phyloP scores from a whole-genome alignment of 2,329 filamentous ascomycete species.

The Neospermospora avenae region DNA sequence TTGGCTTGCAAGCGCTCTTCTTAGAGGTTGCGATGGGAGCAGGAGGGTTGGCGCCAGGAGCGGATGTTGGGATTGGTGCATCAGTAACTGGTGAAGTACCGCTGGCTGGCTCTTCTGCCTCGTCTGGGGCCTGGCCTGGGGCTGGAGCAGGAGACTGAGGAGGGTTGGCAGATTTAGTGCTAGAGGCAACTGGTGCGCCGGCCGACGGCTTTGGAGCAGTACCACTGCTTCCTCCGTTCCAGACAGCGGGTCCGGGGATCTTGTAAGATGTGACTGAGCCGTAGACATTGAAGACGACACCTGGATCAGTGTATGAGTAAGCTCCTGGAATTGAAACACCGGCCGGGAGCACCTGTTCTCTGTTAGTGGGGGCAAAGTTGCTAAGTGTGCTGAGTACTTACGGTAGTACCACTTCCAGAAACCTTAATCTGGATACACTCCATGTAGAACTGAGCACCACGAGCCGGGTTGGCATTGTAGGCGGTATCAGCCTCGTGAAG shows the following conservation, averaged over 20 bases:
- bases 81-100: not conserved
- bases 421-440: conserved; percentile 43
- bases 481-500: conserved; percentile 40
- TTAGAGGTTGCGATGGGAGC: not conserved
- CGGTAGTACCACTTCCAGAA: conserved; percentile 27
- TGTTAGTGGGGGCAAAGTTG: not conserved
- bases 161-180: not conserved
- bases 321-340: conserved; percentile 24
- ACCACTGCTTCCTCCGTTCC: conserved; percentile 7
- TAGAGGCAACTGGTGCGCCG: not conserved
- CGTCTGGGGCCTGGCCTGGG: not conserved
- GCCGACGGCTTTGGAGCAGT: not conserved
- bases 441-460: conserved; percentile 44
- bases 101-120: not conserved
- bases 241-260: conserved; percentile 38
- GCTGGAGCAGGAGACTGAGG: not conserved
- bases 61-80: not conserved
- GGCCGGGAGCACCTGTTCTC: conserved; percentile 13
- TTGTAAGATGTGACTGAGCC: conserved; percentile 34
- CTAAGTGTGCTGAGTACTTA: not conserved
- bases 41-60: too few species aligned
- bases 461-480: conserved; percentile 17
- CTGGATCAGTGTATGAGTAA: conserved; percentile 39
- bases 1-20: not conserved
- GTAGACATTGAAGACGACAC: conserved; percentile 43